Conservation (phyloP, 805 yeast species). For the Hanseniaspora lachancei region DNA sequence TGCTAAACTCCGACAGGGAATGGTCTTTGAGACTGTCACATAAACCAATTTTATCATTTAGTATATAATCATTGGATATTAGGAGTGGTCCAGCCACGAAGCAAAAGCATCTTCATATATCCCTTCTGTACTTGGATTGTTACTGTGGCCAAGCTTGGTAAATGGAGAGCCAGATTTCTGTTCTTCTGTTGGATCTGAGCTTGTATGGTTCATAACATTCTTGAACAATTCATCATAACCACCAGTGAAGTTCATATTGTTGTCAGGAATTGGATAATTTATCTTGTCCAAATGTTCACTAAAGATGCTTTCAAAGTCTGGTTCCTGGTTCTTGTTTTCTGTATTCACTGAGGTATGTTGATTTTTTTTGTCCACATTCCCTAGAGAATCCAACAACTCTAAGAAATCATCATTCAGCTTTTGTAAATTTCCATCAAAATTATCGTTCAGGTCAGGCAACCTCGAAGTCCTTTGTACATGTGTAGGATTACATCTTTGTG, state of each 20-base stretch:
- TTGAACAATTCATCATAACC: neutral
- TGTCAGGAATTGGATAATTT: neutral
- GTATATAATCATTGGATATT: neutral
- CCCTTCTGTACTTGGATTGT: neutral
- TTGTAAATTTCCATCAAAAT: neutral
- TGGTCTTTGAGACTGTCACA: too few relatives aligned
- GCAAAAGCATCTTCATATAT: neutral
- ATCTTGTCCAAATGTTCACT: neutral
- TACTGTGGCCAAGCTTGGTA: neutral
- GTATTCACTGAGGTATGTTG: neutral
- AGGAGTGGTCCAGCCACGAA: neutral
- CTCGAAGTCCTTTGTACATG: neutral
- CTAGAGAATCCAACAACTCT: neutral
- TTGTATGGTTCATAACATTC: neutral
- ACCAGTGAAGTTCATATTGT: neutral
- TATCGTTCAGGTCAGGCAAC: neutral
- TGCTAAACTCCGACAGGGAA: too few relatives aligned
- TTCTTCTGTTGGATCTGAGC: neutral
- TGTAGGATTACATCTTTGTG: neutral
- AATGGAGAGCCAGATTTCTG: neutral
- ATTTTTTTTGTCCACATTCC: neutral
- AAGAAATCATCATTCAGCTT: neutral
- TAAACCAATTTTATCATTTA: too few relatives aligned
- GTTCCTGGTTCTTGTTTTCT: neutral
- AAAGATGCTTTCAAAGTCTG: neutral